Evolutionary conservation across 805 yeast genomes (phyloP).

Genomic region (Saturnispora halmiae): DNA sequence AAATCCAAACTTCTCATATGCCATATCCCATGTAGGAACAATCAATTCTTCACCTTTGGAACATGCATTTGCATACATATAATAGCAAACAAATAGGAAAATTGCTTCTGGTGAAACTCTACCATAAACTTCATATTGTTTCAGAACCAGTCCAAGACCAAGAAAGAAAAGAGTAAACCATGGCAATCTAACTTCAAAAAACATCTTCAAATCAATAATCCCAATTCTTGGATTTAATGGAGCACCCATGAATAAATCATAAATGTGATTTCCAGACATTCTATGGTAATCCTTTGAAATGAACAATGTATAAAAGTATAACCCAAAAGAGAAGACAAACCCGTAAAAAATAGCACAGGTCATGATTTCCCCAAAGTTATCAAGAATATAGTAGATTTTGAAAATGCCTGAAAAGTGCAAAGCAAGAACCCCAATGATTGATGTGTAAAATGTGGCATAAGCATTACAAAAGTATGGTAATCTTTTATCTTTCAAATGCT

Average conservation of each 20-base stretch:
- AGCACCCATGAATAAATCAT: conserved; percentile 95
- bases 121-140: conserved; percentile 79
- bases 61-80: conserved; percentile 94
- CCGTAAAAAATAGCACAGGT: conserved; percentile 82
- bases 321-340: conserved; percentile 50
- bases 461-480: conserved; percentile 94
- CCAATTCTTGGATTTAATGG: conserved; percentile 95
- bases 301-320: conserved; percentile 60
- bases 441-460: conserved; percentile 67
- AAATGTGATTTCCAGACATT: conserved; percentile 84
- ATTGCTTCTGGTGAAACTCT: conserved; percentile 65
- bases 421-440: conserved; percentile 46
- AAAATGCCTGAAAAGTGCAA: conserved; percentile 71
- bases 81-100: conserved; percentile 73
- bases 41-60: conserved; percentile 96
- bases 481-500: conserved; percentile 69
- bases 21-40: conserved; percentile 99
- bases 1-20: conserved; percentile 98
- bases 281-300: conserved; percentile 73
- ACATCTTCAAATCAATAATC: conserved; percentile 88
- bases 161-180: conserved; percentile 87
- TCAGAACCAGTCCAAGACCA: conserved; percentile 61
- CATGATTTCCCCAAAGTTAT: conserved; percentile 86
- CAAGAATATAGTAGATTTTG: conserved; percentile 66
- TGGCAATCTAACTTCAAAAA: conserved; percentile 93